Evolutionary conservation across 768 basidiomycete species (phyloP).

Genomic region (Podaxis mareebaensis): DNA sequence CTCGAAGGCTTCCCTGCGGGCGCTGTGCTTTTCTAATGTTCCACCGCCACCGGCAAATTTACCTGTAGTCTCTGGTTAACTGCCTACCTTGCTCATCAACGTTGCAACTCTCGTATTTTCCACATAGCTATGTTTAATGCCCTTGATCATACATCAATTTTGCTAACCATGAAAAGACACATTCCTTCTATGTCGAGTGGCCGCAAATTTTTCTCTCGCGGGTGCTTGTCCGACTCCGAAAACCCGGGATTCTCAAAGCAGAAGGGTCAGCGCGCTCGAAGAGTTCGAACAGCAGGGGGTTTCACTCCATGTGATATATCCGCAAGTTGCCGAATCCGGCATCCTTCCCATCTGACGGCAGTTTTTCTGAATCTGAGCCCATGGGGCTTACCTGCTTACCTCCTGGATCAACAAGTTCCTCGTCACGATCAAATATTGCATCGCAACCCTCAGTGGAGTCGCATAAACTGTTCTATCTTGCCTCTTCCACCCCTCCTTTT

Average conservation of each 20-base stretch:
- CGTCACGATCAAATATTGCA: too few species aligned
- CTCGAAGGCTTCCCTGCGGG: neutral
- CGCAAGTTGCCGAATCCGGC: too few species aligned
- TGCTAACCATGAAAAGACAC: neutral
- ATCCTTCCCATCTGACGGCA: too few species aligned
- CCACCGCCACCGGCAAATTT: constrained; percentile 6
- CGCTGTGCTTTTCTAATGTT: constrained; percentile 13
- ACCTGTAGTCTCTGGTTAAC: neutral
- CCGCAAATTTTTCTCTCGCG: too few species aligned
- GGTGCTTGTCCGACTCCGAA: too few species aligned
- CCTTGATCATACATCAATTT: neutral
- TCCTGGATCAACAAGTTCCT: too few species aligned
- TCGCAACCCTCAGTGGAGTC: neutral
- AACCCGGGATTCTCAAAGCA: too few species aligned
- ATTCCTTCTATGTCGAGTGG: neutral
- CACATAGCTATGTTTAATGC: neutral
- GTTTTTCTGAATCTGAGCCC: too few species aligned
- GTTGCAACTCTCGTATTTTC: neutral
- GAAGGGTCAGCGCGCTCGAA: too few species aligned
- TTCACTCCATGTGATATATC: too few species aligned
- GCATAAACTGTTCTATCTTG: neutral
- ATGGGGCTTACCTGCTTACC: too few species aligned
- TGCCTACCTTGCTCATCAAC: neutral
- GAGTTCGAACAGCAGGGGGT: too few species aligned
- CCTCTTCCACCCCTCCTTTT: neutral